A percentile compares a stretch with the other conserved stretches of the same genome.
These are phyloP conservation scores for Aciculoconidium aculeatum DNA, from an alignment of 805 yeast genomes.

Conservation along the genomic window DNA sequence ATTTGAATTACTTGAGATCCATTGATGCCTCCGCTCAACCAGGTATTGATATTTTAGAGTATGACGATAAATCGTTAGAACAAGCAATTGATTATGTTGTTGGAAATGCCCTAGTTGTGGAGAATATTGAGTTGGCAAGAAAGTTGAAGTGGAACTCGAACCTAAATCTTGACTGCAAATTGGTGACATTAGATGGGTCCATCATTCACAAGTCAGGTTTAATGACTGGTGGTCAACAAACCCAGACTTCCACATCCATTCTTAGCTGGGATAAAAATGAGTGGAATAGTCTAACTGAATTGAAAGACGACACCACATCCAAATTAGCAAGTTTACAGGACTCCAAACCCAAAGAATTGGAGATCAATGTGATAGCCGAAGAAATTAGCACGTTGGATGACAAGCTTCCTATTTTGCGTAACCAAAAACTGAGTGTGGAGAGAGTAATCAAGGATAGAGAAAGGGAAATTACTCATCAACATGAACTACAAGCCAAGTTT, in stretches of 20 bases:
- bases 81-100: constrained; percentile 77
- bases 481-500: constrained; percentile 16
- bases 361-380: constrained; percentile 51
- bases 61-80: constrained; percentile 56
- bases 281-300: constrained; percentile 44
- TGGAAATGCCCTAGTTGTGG: constrained; percentile 75
- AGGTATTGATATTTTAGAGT: constrained; percentile 67
- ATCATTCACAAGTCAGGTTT: constrained; percentile 79
- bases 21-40: constrained; percentile 54
- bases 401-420: constrained; percentile 39
- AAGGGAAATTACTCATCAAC: constrained; percentile 49
- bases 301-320: constrained; percentile 46
- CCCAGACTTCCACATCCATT: constrained; percentile 31
- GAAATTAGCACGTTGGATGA: constrained; percentile 44
- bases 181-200: constrained; percentile 81
- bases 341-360: constrained; percentile 47
- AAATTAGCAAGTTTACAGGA: constrained; percentile 46
- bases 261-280: constrained; percentile 71
- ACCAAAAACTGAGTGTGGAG: constrained; percentile 37
- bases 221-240: constrained; percentile 83
- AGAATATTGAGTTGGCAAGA: constrained; percentile 62
- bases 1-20: constrained; percentile 50
- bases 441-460: constrained; percentile 41
- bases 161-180: constrained; percentile 40
- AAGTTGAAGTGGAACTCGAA: constrained; percentile 59